Evolutionary conservation across 192 early-diverging fungal genomes (phyloP), one percentile per base, ranked within the genome.

Genomic region (Podila horticola): DNA sequence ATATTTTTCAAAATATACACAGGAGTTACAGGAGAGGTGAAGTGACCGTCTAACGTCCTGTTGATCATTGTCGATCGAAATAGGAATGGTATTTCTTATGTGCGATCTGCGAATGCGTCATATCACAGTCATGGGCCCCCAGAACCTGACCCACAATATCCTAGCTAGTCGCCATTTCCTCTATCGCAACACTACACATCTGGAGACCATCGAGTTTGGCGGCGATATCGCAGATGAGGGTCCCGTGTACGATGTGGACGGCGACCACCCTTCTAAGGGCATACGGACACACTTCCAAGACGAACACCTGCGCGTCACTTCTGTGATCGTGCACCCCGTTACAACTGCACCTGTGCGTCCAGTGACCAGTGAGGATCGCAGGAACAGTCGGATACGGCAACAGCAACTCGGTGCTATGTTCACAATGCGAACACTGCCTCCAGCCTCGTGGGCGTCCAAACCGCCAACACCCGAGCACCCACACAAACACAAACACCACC

Each of bases 61-160:
- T 60, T 60, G 15, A 26, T 63, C 5, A 12, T 63, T 34, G 7
- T 62, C 30, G 13, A 38, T 57, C n/a, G 19, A 34, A 58, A 20
- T 63, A 92, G 91, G 96, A 24, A 92, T 98, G 92, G 74, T 98
- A 49, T 87, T 98, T 58, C 97, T 94, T 12, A 66, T 97, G 71
- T 89, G 94, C 3, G 94, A 95, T 75, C 84, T 87, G 0, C 93
- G 94, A 12, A 72, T 84, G 57, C 64, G 83, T 58, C 84, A 86
- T 61, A 64, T 96, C 30, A 77, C 75, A 6, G 24, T 97, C 30
- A 85, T 87, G 69, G 96, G 95, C 6, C 91, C 92, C 0, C 84
- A 86, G 69, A 95, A 95, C 62, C 72, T 95, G 63, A 90, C 91
- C 0, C 94, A 96, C 71, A 88, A 89, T 49, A 61, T 97, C 71